Percentiles rank a stretch among this genome's conserved stretches.
Evolutionary conservation across 805 yeast genomes (phyloP).

Genomic region (Starmerella potacharoeniae): DNA sequence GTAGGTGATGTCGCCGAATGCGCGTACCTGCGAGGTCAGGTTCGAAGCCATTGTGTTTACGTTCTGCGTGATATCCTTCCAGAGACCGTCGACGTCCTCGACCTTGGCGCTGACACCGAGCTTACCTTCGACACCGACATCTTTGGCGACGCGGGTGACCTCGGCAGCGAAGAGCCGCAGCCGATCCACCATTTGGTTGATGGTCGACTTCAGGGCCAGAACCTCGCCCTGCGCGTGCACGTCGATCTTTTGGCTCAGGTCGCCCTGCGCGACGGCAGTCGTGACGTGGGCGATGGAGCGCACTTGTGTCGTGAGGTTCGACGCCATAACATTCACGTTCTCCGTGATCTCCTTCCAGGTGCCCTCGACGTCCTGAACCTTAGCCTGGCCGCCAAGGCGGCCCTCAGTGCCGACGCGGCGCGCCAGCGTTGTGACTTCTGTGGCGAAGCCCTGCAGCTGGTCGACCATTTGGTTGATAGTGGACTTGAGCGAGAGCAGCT

Average conservation of each 20-base stretch:
- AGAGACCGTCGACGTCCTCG: conserved; percentile 77
- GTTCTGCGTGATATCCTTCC: conserved; percentile 86
- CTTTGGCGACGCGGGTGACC: conserved; percentile 81
- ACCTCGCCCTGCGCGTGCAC: conserved; percentile 89
- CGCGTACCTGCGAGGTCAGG: conserved; percentile 82
- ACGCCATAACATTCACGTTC: conserved; percentile 80
- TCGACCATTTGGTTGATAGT: conserved; percentile 86
- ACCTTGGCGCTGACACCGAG: conserved; percentile 88
- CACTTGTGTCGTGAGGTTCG: conserved; percentile 76
- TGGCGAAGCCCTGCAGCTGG: conserved; percentile 67
- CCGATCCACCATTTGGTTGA: conserved; percentile 87
- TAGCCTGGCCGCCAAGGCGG: conserved; percentile 78
- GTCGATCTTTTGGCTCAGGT: conserved; percentile 69
- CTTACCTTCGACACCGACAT: conserved; percentile 88
- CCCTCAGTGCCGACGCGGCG: conserved; percentile 86
- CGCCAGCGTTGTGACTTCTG: conserved; percentile 76
- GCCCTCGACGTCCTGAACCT: conserved; percentile 69
- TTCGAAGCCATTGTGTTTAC: conserved; percentile 93
- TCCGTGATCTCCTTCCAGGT: conserved; percentile 78
- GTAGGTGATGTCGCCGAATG: conserved; percentile 85
- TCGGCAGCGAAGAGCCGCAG: conserved; percentile 79
- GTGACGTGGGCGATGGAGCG: conserved; percentile 83
- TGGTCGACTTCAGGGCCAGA: conserved; percentile 71
- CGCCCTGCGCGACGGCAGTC: conserved; percentile 86
- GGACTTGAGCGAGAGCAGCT: conserved; percentile 65